A percentile compares a stretch with the other conserved stretches of the same genome.
phyloP scores from a whole-genome alignment of 805 yeast genomes.

The Kazachstania psychrophila region DNA sequence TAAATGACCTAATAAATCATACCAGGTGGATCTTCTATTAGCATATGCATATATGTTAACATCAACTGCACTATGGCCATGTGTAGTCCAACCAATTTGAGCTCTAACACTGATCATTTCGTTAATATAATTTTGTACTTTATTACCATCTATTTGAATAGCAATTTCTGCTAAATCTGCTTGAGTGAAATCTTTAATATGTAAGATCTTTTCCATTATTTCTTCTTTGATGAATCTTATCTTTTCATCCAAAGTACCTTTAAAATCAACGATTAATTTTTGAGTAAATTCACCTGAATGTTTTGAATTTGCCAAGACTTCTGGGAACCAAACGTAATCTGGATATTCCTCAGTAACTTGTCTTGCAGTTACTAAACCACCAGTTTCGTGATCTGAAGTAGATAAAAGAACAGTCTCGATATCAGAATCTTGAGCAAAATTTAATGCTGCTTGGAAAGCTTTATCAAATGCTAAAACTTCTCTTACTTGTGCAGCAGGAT shows the following conservation, averaged over 20 bases:
- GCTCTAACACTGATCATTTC: conserved; percentile 73
- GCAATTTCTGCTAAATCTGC: conserved; percentile 42
- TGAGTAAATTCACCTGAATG: conserved; percentile 65
- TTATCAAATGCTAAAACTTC: conserved; percentile 83
- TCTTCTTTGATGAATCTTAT: conserved; percentile 41
- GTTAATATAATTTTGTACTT: conserved; percentile 42
- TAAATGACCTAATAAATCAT: conserved; percentile 37
- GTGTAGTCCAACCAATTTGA: conserved; percentile 92
- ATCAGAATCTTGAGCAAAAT: conserved; percentile 58
- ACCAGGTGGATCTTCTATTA: conserved; percentile 40
- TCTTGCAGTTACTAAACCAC: conserved; percentile 83
- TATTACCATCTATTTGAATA: conserved; percentile 24
- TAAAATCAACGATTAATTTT: conserved; percentile 30
- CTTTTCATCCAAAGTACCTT: conserved; percentile 21
- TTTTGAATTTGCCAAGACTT: conserved; percentile 55
- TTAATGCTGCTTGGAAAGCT: conserved; percentile 65
- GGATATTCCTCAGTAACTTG: conserved; percentile 66
- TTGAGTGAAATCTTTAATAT: conserved; percentile 47
- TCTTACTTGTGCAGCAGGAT: conserved; percentile 88
- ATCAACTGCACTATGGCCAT: conserved; percentile 94
- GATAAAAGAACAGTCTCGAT: conserved; percentile 71
- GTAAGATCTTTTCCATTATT: conserved; percentile 55
- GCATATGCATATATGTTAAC: conserved; percentile 83
- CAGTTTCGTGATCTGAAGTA: conserved; percentile 93
- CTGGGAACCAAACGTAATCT: conserved; percentile 82